Conservation (phyloP, 257 asterid species). For the Euphrasia confusa region DNA sequence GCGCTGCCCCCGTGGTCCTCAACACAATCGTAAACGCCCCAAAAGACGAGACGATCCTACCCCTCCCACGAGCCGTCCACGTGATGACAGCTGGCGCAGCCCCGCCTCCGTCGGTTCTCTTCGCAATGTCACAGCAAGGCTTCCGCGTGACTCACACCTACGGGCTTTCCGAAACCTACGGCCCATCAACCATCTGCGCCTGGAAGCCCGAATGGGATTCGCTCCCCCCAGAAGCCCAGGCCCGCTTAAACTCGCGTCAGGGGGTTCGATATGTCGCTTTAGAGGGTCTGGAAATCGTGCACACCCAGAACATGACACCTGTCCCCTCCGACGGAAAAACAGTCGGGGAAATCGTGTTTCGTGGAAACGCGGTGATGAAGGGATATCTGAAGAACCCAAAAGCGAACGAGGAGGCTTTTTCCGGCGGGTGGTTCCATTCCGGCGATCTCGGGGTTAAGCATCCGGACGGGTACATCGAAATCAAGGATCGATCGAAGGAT, state of each 20-base stretch:
- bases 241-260: conserved; percentile 80
- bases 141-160: conserved; percentile 85
- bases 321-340: conserved; percentile 82
- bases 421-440: conserved; percentile 82
- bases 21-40: conserved; percentile 71
- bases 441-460: conserved; percentile 95
- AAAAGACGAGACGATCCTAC: conserved; percentile 51
- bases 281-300: conserved; percentile 66
- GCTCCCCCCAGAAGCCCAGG: conserved; percentile 58
- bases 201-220: conserved; percentile 98
- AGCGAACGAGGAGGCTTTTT: conserved; percentile 73
- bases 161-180: conserved; percentile 89
- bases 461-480: conserved; percentile 77
- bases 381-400: conserved; percentile 88
- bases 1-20: conserved; percentile 98
- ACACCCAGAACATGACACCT: conserved; percentile 53
- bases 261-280: conserved; percentile 66
- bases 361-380: conserved; percentile 88
- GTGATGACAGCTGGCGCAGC: conserved; percentile 99
- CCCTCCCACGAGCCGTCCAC: conserved; percentile 73
- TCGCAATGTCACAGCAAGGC: conserved; percentile 71
- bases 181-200: conserved; percentile 86
- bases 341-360: conserved; percentile 77
- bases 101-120: conserved; percentile 80
- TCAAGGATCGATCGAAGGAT: conserved; percentile 84